These are phyloP conservation scores for Colletotrichum phormii DNA, from an alignment of 2,329 filamentous ascomycete genomes.

Conservation along the genomic window DNA sequence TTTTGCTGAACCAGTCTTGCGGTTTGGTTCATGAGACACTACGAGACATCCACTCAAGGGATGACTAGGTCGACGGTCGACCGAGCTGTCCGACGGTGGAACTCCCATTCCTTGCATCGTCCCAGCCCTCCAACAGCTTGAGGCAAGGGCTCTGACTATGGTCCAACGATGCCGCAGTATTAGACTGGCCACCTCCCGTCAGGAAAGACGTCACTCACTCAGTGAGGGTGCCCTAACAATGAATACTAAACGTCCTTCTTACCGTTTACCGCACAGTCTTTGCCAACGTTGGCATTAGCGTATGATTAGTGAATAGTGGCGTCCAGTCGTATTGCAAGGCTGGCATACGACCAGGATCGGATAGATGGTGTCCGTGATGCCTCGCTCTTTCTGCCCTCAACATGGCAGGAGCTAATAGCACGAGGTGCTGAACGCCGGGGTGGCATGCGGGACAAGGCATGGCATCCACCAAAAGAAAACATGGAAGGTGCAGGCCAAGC, in stretches of 20 bases:
- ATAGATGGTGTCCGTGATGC: neutral
- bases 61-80: neutral
- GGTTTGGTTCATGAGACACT: slow-evolving; percentile 1
- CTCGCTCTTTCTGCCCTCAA: neutral
- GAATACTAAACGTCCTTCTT: neutral
- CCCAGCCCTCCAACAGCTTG: neutral
- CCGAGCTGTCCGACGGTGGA: neutral
- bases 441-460: slow-evolving; percentile 8
- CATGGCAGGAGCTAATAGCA: neutral
- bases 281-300: slow-evolving; percentile 21
- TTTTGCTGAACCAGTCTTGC: slow-evolving; percentile 2
- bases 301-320: slow-evolving; percentile 11
- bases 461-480: neutral
- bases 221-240: neutral
- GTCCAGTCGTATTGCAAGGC: slow-evolving; percentile 24
- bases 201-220: neutral
- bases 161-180: neutral
- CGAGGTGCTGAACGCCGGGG: neutral
- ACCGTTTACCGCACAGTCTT: neutral
- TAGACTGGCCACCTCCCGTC: neutral
- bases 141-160: neutral
- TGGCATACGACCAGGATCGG: neutral
- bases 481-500: too few relatives aligned
- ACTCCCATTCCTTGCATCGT: neutral
- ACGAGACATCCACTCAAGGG: neutral